Evolutionary conservation across 805 yeast species (phyloP).

Genomic region (Pichia heedii): DNA sequence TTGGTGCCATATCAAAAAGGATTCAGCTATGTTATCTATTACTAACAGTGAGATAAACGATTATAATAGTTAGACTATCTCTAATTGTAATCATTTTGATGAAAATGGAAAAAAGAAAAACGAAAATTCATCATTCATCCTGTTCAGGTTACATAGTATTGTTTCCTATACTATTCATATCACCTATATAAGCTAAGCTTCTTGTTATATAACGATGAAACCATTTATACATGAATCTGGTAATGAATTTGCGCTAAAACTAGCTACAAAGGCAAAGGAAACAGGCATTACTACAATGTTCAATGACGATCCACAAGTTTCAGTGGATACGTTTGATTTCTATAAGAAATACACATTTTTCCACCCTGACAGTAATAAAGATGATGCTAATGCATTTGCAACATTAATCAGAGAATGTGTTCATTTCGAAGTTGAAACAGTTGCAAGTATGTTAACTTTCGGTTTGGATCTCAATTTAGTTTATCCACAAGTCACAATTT

Average conservation of each 20-base stretch:
- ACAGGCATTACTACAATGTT: slow-evolving; percentile 10
- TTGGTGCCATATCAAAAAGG: slow-evolving; percentile 21
- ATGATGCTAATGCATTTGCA: slow-evolving; percentile 8
- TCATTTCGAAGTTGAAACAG: slow-evolving; percentile 14
- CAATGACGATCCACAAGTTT: slow-evolving; percentile 9
- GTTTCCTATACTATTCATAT: no score
- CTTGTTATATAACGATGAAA: slow-evolving; percentile 2
- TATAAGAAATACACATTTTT: slow-evolving; percentile 6
- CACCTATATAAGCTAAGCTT: no score
- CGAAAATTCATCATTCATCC: no score
- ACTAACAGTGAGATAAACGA: no score
- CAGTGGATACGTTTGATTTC: slow-evolving; percentile 9
- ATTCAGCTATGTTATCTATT: no score
- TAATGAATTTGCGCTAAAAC: slow-evolving; percentile 4
- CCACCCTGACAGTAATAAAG: slow-evolving; percentile 5
- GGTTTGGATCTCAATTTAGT: slow-evolving; percentile 8
- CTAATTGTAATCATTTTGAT: no score
- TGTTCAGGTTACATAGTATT: no score
- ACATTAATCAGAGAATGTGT: slow-evolving; percentile 11
- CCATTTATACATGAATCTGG: slow-evolving; percentile 10
- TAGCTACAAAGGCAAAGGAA: slow-evolving; percentile 7
- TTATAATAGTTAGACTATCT: no score
- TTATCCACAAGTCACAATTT: slow-evolving; percentile 6
- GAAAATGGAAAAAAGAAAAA: no score
- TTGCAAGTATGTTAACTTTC: slow-evolving; percentile 11